Evolutionary conservation across 768 basidiomycete genomes (phyloP), one percentile per base, ranked within the genome.

Genomic region (Pisolithus microcarpus): DNA sequence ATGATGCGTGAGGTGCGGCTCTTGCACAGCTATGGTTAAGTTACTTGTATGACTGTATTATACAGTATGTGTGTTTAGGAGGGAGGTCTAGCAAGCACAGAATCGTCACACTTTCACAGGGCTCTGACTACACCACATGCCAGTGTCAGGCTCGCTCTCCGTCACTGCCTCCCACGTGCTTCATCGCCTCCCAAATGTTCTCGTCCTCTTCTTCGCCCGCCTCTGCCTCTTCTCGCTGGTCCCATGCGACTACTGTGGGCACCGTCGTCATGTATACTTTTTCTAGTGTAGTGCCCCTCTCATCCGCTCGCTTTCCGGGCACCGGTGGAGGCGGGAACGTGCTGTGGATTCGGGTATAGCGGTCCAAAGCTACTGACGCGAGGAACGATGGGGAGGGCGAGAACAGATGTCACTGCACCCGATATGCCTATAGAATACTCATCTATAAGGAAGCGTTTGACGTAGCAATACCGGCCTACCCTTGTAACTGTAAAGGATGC

Each of bases 101-200:
- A 31, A 10, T 9, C 11, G 13, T 13, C 31, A 34, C 34, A 11
- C 34, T 34, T 34, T 34, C 11, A 15, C 21, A 23, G 4, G 21
- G 21, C 21, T 23, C 21, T 23, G 21, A 23, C 1, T 28, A 46
- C n/a, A 6, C 31, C 31, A 46, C 11, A 23, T 44, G 13, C 23
- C n/a, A 38, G 6, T 13, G 30, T n/a, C 46, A n/a, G 24, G 31
- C 18, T 44, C 59, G 56, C 31, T 67, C 65, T 38, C 63, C 63
- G 48, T 65, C 65, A 28, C 69, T 70, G 38, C 71, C 75, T 5
- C 69, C 75, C 38, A 75, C 70, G 46, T 76, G 70, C 54, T 80
- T 70, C 80, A 91, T 80, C 23, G 69, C 70, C 50, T 81, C 74
- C 88, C 88, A 90, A 28, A 88, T 62, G 36, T 82, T 82, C 9